A percentile compares a stretch with the other conserved stretches of the same genome.
Conservation (phyloP, 345 rosid species). For the Ricinus communis region DNA sequence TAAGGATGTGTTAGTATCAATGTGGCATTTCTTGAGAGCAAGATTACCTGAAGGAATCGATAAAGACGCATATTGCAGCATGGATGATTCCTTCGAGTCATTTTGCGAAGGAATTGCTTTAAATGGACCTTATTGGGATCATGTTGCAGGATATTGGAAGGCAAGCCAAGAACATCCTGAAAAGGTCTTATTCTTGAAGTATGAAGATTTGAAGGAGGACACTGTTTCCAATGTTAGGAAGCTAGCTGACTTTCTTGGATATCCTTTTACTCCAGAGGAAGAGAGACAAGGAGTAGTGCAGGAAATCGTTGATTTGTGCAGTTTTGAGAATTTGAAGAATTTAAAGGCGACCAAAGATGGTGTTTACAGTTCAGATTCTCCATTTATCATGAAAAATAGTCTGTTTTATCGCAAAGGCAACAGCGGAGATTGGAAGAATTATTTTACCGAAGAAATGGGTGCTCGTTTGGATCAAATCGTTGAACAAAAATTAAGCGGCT, state of each 20-base stretch:
- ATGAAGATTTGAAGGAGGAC: constrained; percentile 2
- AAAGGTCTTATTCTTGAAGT: background rate
- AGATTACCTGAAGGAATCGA: background rate
- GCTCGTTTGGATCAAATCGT: constrained; percentile 6
- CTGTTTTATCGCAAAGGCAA: background rate
- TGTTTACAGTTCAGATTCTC: background rate
- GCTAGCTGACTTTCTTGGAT: constrained; percentile 2
- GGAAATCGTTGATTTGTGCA: constrained; percentile 4
- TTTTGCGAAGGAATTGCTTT: background rate
- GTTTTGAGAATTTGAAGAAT: background rate
- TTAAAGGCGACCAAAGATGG: background rate
- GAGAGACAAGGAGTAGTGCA: background rate
- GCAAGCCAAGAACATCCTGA: background rate
- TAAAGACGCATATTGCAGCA: too few species aligned
- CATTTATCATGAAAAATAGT: background rate
- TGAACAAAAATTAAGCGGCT: background rate
- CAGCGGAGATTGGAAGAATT: too few species aligned
- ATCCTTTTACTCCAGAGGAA: background rate
- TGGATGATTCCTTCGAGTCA: background rate
- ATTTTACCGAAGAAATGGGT: constrained; percentile 4
- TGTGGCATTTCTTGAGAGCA: constrained; percentile 5
- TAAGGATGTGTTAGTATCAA: constrained; percentile 3
- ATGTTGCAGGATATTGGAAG: constrained; percentile 7
- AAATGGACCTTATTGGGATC: constrained; percentile 10
- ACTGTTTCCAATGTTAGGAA: background rate